phyloP scores from a whole-genome alignment of 306 rosid species.

The Citrullus amarus region DNA sequence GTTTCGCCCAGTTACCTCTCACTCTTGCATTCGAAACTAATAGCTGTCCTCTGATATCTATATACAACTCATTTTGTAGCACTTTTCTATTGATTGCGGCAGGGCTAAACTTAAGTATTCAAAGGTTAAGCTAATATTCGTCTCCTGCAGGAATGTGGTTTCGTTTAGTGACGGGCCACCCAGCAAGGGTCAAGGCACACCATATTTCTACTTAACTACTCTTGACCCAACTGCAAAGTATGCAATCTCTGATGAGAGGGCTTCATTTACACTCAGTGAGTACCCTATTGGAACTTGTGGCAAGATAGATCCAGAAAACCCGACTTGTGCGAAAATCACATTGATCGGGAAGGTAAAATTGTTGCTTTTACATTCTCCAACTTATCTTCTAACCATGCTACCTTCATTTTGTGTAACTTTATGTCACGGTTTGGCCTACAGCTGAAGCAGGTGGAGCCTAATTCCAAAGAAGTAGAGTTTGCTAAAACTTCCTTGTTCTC shows the following conservation, averaged over 20 bases:
- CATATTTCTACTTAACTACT: constrained; percentile 82
- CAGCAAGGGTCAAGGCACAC: constrained; percentile 49
- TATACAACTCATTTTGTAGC: background rate
- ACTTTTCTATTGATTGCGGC: background rate
- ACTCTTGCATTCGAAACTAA: background rate
- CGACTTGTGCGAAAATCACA: constrained; percentile 73
- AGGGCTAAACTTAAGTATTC: background rate
- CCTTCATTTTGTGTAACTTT: background rate
- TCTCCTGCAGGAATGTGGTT: constrained; percentile 62
- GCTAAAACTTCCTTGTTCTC: constrained; percentile 72
- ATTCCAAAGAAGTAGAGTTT: constrained; percentile 42
- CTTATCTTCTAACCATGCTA: background rate
- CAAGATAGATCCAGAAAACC: constrained; percentile 68
- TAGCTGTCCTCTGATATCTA: background rate
- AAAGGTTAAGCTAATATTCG: background rate
- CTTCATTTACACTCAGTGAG: constrained; percentile 76
- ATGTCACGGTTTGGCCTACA: constrained; percentile 18
- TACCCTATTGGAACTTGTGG: constrained; percentile 84
- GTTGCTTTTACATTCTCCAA: background rate
- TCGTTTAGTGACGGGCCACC: constrained; percentile 83
- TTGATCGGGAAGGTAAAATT: constrained; percentile 66
- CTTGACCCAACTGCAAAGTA: constrained; percentile 80
- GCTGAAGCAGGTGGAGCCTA: constrained; percentile 49
- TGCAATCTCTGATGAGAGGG: constrained; percentile 48
- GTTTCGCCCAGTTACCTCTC: background rate